Base-by-base conservation (phyloP, 352 stramenopile genomes). In the Phytophthora fragariaefolia region DNA sequence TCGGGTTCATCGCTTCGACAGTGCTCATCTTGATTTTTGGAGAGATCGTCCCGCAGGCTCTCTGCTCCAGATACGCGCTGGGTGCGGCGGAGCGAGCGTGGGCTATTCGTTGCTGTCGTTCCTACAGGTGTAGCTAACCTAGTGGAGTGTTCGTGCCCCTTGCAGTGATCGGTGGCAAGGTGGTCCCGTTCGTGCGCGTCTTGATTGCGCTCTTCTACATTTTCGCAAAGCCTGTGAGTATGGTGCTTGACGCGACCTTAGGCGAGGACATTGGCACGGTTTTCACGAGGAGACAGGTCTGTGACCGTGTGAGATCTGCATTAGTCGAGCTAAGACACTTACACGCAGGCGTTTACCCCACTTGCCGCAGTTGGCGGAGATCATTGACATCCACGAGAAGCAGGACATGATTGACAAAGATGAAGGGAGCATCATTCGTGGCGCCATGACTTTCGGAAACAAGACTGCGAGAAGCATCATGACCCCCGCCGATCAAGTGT, bases 301-400 rank as follows among this genome's bases (percentile, higher is more conserved):
- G 64, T 20, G 30, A 12, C 66, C 3, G 6, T 55, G 5, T 53
- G 17, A 10, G n/a, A 28, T 26, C 12, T 13, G 20, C 8, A 5
- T 20, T 34, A 36, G 22, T 50, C 17, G 17, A 6, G 38, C n/a
- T 15, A 18, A 6, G 38, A 23, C 18, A 22, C 5, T 30, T 23
- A 28, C 47, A 50, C 7, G 3, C 9, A 28, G 5, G n/a, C n/a
- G n/a, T 51, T 32, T 47, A 6, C 40, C 6, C 22, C 20, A 20
- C 12, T 22, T 18, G 45, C 8, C n/a, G 12, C 85, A 99, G 90
- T 91, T 99, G 55, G 76, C 83, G 0, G 96, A 98, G 65, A 91
- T 99, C 57, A 90, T 99, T 42, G 86, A 99, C 54, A 97, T 99
- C 63, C 97, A 99, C 77, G 92, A 98, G 6, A 83, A 97, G 65